Evolutionary conservation across 116 monocot genomes (phyloP).

Genomic region (Posidonia oceanica): DNA sequence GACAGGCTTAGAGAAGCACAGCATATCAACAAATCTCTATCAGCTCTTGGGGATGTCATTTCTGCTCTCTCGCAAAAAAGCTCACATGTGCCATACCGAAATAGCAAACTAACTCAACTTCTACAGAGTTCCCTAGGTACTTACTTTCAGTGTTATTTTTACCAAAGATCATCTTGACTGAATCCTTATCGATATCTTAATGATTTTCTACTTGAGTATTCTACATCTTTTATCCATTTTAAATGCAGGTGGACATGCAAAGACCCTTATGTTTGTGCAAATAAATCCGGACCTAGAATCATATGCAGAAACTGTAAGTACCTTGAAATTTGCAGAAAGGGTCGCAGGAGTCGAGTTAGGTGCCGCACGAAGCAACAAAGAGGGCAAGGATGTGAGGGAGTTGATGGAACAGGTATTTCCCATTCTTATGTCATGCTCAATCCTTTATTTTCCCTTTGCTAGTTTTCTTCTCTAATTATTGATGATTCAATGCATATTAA

Average conservation of each 20-base stretch:
- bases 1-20: conserved; percentile 91
- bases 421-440: background rate
- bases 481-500: too few relatives aligned
- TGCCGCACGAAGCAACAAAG: conserved; percentile 85
- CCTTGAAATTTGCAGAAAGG: conserved; percentile 93
- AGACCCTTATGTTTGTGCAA: conserved; percentile 95
- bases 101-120: conserved; percentile 96
- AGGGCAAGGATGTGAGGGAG: conserved; percentile 85
- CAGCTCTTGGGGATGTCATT: conserved; percentile 89
- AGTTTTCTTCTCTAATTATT: background rate
- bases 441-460: background rate
- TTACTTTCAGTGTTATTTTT: background rate
- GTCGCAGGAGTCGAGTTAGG: conserved; percentile 93
- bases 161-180: background rate
- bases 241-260: conserved; percentile 80
- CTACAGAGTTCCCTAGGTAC: conserved; percentile 91
- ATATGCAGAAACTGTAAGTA: conserved; percentile 76
- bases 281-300: conserved; percentile 80
- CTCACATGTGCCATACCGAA: conserved; percentile 83
- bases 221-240: background rate
- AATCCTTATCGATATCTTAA: too few relatives aligned
- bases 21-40: conserved; percentile 87
- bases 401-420: conserved; percentile 78
- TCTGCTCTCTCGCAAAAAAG: conserved; percentile 76
- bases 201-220: background rate